A percentile compares a stretch with the other conserved stretches of the same genome.
phyloP scores from a whole-genome alignment of 1,284 basidiomycete species.

The Irpex sp. region DNA sequence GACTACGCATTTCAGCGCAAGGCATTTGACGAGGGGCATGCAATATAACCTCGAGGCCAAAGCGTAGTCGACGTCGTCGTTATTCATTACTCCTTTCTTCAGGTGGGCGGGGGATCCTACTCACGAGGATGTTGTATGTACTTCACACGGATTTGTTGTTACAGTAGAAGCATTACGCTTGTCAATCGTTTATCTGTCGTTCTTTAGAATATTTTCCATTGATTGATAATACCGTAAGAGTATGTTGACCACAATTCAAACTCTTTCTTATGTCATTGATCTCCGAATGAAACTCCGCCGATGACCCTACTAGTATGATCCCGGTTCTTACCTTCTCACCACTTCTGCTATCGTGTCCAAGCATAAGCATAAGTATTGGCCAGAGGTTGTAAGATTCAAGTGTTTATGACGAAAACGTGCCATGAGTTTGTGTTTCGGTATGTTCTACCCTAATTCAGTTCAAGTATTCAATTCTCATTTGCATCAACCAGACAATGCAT shows the following conservation, averaged over 20 bases:
- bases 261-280: too few relatives aligned
- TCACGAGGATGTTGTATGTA: not conserved
- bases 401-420: not conserved
- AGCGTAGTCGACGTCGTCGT: not conserved
- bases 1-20: not conserved
- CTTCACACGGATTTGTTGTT: not conserved
- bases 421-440: not conserved
- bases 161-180: not conserved
- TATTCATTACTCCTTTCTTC: not conserved
- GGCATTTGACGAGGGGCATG: not conserved
- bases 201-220: not conserved
- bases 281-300: too few relatives aligned
- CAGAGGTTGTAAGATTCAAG: not conserved
- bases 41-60: not conserved
- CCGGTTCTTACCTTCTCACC: too few relatives aligned
- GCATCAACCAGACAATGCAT: not conserved
- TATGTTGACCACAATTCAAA: too few relatives aligned
- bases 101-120: not conserved
- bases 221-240: not conserved
- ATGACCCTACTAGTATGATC: too few relatives aligned
- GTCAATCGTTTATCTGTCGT: not conserved
- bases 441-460: not conserved
- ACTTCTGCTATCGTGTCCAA: too few relatives aligned
- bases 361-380: too few relatives aligned
- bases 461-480: not conserved